Evolutionary conservation across 805 yeast genomes (phyloP), one percentile per base, ranked within the genome.

Genomic region (Kurtzmaniella fragi): DNA sequence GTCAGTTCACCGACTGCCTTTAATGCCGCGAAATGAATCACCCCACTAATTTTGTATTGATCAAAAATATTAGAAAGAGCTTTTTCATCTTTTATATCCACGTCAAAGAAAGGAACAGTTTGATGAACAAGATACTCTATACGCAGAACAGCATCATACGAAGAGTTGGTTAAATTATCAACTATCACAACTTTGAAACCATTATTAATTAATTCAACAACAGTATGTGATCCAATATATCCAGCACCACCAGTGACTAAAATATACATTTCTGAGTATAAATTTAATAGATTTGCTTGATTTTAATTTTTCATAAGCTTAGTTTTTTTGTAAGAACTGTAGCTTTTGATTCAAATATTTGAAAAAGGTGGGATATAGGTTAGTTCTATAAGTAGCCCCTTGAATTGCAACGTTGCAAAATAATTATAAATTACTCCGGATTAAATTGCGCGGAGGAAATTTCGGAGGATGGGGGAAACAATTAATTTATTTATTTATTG

Each of bases 211-310:
- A 82, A 69, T 49, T 78, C 84, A 35, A 79, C 77, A 13, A 75
- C 85, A 1, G 91, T 82, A 56, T 85, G 93, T 8, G 91, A 82
- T 17, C 93, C 95, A 52, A 86, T 84, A 61, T 85, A 85, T 15
- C 95, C 93, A 20, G 91, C 86, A 35, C 95, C 95, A 33, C 95
- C 95, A 16, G 93, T 84, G 23, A 85, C 90, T 39, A 84, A 66
- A 33, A 82, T 77, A 55, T 67, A 67, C 35, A 44, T 49, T 25
- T 38, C 28, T 11, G 28, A n/a, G 25, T 28, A 9, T 32, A n/a
- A n/a, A n/a, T n/a, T n/a, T n/a, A n/a, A n/a, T n/a, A n/a, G n/a
- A n/a, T n/a, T n/a, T n/a, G n/a, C n/a, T n/a, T n/a, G n/a, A n/a
- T n/a, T n/a, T n/a, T n/a, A n/a, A n/a, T n/a, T n/a, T n/a, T n/a